Percentiles rank a stretch among this genome's conserved stretches.
These are phyloP conservation scores for Ophiostoma montium DNA, from an alignment of 2,329 filamentous ascomycete genomes.

Conservation along the genomic window DNA sequence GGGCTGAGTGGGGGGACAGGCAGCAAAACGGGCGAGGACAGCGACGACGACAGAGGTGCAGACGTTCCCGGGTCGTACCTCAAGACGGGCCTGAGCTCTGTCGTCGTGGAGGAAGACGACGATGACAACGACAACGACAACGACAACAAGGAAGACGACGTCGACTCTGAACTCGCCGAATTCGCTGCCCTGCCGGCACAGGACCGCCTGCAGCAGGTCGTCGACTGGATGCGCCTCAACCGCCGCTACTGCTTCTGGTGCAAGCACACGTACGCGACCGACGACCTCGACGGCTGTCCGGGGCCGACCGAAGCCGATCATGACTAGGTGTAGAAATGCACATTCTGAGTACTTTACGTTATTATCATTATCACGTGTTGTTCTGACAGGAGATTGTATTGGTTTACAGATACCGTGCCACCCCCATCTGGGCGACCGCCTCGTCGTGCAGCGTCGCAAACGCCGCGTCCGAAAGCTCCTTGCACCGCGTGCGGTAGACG, in stretches of 20 bases:
- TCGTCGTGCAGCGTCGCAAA: constrained; percentile 14
- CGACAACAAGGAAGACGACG: constrained; percentile 50
- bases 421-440: constrained; percentile 18
- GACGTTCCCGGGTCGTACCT: constrained; percentile 37
- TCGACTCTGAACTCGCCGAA: constrained; percentile 71
- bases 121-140: constrained; percentile 50
- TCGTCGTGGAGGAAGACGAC: constrained; percentile 48
- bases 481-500: constrained; percentile 11
- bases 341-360: too few species aligned
- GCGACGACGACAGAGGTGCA: constrained; percentile 51
- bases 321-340: too few species aligned
- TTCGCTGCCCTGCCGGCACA: constrained; percentile 56
- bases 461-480: constrained; percentile 8
- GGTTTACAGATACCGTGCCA: too few species aligned
- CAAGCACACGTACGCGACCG: constrained; percentile 66
- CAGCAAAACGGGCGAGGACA: constrained; percentile 53
- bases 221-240: constrained; percentile 54
- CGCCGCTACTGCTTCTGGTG: constrained; percentile 94
- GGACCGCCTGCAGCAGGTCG: constrained; percentile 52
- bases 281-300: constrained; percentile 73
- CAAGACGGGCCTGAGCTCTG: constrained; percentile 27
- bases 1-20: constrained; percentile 23
- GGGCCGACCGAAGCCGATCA: constrained; percentile 76
- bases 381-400: not conserved
- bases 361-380: too few species aligned